A percentile compares a stretch with the other conserved stretches of the same genome.
phyloP scores from a whole-genome alignment of 345 rosid genomes.

The Moringa oleifera region DNA sequence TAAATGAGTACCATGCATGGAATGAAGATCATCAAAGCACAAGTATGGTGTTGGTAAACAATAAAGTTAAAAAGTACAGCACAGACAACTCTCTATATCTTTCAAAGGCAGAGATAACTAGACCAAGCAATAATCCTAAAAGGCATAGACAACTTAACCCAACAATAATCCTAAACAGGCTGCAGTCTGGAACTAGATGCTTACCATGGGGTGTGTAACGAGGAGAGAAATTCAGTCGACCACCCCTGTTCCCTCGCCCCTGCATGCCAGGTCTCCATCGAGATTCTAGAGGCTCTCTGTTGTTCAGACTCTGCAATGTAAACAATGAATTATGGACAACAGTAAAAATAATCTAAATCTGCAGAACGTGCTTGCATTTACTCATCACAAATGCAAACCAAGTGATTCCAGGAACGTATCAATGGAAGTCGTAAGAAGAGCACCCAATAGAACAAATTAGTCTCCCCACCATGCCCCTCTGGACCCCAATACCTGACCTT shows the following conservation, averaged over 20 bases:
- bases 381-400: not conserved
- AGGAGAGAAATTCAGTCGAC: conserved; percentile 43
- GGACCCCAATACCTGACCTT: not conserved
- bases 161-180: conserved; percentile 8
- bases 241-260: conserved; percentile 61
- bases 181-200: conserved; percentile 3
- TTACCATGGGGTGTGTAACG: conserved; percentile 60
- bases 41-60: not conserved
- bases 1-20: conserved; percentile 10
- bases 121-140: conserved; percentile 8
- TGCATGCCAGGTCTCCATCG: conserved; percentile 63
- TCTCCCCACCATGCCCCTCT: not conserved
- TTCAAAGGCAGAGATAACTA: conserved; percentile 4
- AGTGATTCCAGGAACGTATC: not conserved
- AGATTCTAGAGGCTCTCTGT: conserved; percentile 64
- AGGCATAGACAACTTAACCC: conserved; percentile 6
- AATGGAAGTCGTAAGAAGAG: not conserved
- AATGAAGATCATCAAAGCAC: not conserved
- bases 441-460: not conserved
- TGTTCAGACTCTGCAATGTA: conserved; percentile 44
- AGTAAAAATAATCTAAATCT: conserved; percentile 11
- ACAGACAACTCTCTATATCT: conserved; percentile 9
- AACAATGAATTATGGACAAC: conserved; percentile 5
- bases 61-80: not conserved
- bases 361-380: not conserved